phyloP scores from a whole-genome alignment of 31 red algal species.

The Asparagopsis taxiformis region DNA sequence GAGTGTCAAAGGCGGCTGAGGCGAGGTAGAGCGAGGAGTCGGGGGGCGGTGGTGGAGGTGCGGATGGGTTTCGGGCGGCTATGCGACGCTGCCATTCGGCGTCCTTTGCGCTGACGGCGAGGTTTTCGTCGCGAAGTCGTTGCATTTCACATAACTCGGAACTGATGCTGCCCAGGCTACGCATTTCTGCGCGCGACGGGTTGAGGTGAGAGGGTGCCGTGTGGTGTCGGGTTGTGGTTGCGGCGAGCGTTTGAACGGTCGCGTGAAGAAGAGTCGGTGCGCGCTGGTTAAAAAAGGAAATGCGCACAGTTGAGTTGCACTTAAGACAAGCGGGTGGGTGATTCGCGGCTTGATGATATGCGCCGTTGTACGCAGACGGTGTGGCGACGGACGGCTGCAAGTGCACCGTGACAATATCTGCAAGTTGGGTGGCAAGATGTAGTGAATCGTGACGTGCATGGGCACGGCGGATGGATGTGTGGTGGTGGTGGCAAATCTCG shows the following conservation, averaged over 20 bases:
- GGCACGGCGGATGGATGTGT: not conserved
- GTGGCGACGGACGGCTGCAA: no score
- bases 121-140: slow-evolving; percentile 51
- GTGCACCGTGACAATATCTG: not conserved
- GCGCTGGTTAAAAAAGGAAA: no score
- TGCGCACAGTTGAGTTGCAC: no score
- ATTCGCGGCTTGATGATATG: no score
- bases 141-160: slow-evolving; percentile 79
- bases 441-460: not conserved
- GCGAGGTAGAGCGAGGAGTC: not conserved
- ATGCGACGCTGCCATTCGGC: slow-evolving; percentile 75
- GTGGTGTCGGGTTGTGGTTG: no score
- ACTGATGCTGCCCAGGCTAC: slow-evolving; percentile 54
- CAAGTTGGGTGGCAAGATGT: not conserved
- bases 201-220: not conserved
- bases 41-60: not conserved
- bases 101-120: slow-evolving; percentile 51
- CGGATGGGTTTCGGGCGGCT: slow-evolving; percentile 6
- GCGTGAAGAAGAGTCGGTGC: no score
- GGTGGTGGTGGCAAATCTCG: not conserved
- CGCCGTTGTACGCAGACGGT: no score
- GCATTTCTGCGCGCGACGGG: slow-evolving; percentile 21
- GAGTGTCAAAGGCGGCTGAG: not conserved
- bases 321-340: no score
- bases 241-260: no score